phyloP scores from a whole-genome alignment of 768 basidiomycete genomes.

The Exidia glandulosa region DNA sequence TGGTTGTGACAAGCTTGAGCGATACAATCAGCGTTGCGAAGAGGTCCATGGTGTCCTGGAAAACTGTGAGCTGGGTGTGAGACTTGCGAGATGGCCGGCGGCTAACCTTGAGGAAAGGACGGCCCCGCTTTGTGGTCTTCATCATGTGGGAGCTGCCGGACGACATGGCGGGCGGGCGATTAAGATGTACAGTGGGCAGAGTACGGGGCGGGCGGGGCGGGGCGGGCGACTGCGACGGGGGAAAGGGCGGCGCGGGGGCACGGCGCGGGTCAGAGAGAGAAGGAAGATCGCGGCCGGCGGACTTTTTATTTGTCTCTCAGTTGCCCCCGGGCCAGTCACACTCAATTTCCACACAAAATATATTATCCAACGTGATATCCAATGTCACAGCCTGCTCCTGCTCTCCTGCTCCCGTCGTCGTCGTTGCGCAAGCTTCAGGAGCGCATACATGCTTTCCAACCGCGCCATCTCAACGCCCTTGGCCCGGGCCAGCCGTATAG shows the following conservation, averaged over 20 bases:
- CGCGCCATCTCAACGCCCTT: constrained; percentile 18
- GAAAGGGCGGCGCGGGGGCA: background rate
- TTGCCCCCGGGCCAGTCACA: background rate
- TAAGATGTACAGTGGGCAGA: constrained; percentile 1
- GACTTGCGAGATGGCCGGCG: constrained; percentile 6
- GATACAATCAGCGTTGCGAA: constrained; percentile 96
- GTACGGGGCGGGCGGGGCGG: constrained; percentile 9
- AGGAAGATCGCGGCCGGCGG: background rate
- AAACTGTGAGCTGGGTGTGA: background rate
- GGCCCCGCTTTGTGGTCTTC: constrained; percentile 94
- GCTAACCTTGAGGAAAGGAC: constrained; percentile 82
- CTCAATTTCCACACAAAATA: background rate
- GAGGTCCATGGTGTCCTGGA: constrained; percentile 92
- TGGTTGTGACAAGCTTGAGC: constrained; percentile 75
- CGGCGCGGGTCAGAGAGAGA: background rate
- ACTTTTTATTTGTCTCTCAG: background rate
- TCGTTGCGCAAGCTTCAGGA: constrained; percentile 13
- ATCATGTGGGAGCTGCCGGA: constrained; percentile 77
- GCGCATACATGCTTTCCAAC: constrained; percentile 18
- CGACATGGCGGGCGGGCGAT: background rate
- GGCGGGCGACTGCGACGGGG: background rate
- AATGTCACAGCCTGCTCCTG: constrained; percentile 6
- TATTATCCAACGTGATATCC: background rate
- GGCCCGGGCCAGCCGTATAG: constrained; percentile 14
- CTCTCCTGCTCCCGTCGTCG: constrained; percentile 8